These are phyloP conservation scores for Metschnikowia amazonensis DNA, from an alignment of 805 yeast species.

Conservation along the genomic window DNA sequence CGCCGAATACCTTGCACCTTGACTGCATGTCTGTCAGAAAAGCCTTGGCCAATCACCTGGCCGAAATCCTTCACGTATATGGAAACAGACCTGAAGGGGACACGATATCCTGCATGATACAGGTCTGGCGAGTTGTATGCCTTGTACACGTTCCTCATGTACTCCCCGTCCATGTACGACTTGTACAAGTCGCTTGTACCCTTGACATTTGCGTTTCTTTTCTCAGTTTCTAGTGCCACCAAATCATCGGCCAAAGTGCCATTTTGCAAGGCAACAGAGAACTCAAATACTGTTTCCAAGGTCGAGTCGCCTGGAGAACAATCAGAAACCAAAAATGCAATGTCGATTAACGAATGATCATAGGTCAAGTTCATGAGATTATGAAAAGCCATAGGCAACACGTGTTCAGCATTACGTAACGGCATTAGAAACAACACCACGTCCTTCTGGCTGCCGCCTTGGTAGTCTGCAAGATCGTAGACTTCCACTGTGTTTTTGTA, in stretches of 20 bases:
- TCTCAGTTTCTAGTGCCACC: slow-evolving; percentile 38
- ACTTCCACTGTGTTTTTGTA: slow-evolving; percentile 49
- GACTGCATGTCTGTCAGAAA: slow-evolving; percentile 78
- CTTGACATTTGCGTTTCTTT: slow-evolving; percentile 32
- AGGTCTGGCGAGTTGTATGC: slow-evolving; percentile 59
- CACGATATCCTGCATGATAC: slow-evolving; percentile 55
- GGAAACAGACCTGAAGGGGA: slow-evolving; percentile 74
- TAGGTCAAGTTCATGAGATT: slow-evolving; percentile 84
- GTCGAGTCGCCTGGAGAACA: slow-evolving; percentile 69
- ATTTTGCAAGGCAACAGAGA: slow-evolving; percentile 63
- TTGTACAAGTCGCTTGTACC: slow-evolving; percentile 64
- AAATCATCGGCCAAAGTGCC: slow-evolving; percentile 56
- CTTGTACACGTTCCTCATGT: slow-evolving; percentile 51
- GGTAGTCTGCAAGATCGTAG: slow-evolving; percentile 58
- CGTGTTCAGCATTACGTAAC: slow-evolving; percentile 71
- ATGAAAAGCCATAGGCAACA: slow-evolving; percentile 77
- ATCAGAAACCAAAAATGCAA: slow-evolving; percentile 78
- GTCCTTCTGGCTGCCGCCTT: slow-evolving; percentile 49
- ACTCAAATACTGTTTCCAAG: slow-evolving; percentile 59
- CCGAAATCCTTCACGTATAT: slow-evolving; percentile 82
- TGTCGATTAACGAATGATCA: slow-evolving; percentile 73
- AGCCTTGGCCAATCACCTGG: slow-evolving; percentile 80
- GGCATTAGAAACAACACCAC: slow-evolving; percentile 71
- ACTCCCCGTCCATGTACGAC: slow-evolving; percentile 63
- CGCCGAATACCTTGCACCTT: slow-evolving; percentile 82